Percentiles rank a stretch among this genome's conserved stretches.
Conservation (phyloP, 108 stramenopile species). For the Pseudonitzschia delicatissima region DNA sequence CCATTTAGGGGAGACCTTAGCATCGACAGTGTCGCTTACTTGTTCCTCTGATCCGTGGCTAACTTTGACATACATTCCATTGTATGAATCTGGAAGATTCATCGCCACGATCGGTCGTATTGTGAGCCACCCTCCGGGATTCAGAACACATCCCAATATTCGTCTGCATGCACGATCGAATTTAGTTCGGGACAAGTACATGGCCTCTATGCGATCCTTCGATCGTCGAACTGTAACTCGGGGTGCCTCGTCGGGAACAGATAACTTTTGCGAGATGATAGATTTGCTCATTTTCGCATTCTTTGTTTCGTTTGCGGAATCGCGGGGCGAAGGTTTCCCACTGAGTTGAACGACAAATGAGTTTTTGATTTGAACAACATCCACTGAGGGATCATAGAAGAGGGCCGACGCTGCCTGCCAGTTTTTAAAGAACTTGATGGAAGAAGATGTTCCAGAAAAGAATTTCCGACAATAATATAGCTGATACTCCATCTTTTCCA, state of each 20-base stretch:
- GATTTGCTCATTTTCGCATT: neutral
- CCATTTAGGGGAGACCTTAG: slow-evolving; percentile 62
- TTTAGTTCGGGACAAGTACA: slow-evolving; percentile 30
- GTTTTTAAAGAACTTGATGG: slow-evolving; percentile 23
- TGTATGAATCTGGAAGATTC: slow-evolving; percentile 74
- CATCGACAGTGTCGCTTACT: slow-evolving; percentile 56
- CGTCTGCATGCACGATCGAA: slow-evolving; percentile 59
- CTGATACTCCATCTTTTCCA: slow-evolving; percentile 8
- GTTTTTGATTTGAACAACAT: slow-evolving; percentile 3
- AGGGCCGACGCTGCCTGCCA: slow-evolving; percentile 30
- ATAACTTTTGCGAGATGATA: slow-evolving; percentile 6
- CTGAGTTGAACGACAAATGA: slow-evolving; percentile 6
- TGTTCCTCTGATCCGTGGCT: slow-evolving; percentile 49
- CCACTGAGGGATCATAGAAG: slow-evolving; percentile 21
- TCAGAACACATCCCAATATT: slow-evolving; percentile 48
- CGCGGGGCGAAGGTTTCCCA: neutral
- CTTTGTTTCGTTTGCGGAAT: neutral
- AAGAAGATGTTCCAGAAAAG: slow-evolving; percentile 15
- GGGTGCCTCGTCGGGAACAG: slow-evolving; percentile 28
- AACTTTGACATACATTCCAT: slow-evolving; percentile 72
- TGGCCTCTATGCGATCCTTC: slow-evolving; percentile 12
- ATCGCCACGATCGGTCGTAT: slow-evolving; percentile 76
- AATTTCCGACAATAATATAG: slow-evolving; percentile 13
- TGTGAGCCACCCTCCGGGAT: slow-evolving; percentile 76
- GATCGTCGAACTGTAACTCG: slow-evolving; percentile 16